These are phyloP conservation scores for Spathaspora arborariae DNA, from an alignment of 805 yeast genomes.

Conservation along the genomic window DNA sequence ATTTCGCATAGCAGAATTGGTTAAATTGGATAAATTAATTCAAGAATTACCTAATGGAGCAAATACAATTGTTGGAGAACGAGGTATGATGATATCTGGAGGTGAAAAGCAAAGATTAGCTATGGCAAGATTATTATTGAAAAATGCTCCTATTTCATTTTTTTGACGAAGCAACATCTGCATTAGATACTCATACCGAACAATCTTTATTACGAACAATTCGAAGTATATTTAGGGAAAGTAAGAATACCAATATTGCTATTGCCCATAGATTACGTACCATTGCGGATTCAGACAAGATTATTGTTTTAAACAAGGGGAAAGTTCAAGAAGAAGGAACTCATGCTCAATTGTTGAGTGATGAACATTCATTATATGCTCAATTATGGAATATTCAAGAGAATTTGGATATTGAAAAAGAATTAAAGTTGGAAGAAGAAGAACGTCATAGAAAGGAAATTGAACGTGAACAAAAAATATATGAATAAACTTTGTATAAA, in stretches of 20 bases:
- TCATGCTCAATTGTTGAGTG: conserved; percentile 58
- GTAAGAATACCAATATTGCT: conserved; percentile 72
- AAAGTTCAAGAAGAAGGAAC: conserved; percentile 83
- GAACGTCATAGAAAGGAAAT: conserved; percentile 5
- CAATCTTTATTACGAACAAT: conserved; percentile 77
- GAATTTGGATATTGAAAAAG: conserved; percentile 51
- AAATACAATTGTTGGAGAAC: conserved; percentile 87
- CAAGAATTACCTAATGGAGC: conserved; percentile 77
- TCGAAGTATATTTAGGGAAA: conserved; percentile 53
- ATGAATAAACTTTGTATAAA: not conserved
- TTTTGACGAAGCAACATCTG: conserved; percentile 97
- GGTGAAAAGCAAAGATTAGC: conserved; percentile 97
- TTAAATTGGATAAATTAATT: conserved; percentile 63
- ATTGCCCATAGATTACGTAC: conserved; percentile 94
- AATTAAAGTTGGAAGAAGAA: conserved; percentile 12
- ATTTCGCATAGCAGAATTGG: conserved; percentile 55
- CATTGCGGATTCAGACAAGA: conserved; percentile 90
- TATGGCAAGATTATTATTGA: conserved; percentile 83
- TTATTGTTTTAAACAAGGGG: conserved; percentile 81
- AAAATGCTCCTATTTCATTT: conserved; percentile 84
- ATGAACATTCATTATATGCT: conserved; percentile 60
- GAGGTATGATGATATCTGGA: conserved; percentile 99
- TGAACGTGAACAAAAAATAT: conserved; percentile 3
- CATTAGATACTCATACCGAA: conserved; percentile 95
- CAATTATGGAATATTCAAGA: conserved; percentile 94